These are phyloP conservation scores for Mucuna pruriens DNA, from an alignment of 306 rosid genomes.

Conservation along the genomic window DNA sequence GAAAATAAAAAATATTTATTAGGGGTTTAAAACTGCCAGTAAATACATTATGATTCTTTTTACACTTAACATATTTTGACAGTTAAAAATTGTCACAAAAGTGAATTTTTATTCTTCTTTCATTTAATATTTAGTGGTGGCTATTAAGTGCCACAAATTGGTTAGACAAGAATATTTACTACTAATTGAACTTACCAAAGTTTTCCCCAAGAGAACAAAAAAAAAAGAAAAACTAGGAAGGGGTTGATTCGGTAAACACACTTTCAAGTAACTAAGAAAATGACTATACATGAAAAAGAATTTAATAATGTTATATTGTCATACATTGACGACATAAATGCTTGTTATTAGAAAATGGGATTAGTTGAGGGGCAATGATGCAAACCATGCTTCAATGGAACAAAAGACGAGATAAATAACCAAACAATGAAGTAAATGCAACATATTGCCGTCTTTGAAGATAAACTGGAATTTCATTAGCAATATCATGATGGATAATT, in stretches of 20 bases:
- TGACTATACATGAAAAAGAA: not conserved
- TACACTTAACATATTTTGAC: too few species aligned
- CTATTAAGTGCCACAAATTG: too few species aligned
- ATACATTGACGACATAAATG: not conserved
- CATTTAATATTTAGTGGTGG: too few species aligned
- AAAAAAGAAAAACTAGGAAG: not conserved
- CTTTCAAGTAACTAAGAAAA: not conserved
- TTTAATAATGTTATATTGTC: not conserved
- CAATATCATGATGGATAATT: constrained; percentile 94
- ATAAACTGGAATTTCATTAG: constrained; percentile 88
- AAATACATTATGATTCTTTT: too few species aligned
- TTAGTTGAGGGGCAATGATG: constrained; percentile 31
- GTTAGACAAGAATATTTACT: too few species aligned
- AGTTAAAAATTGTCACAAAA: too few species aligned
- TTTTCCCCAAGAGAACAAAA: too few species aligned
- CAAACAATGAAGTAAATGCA: constrained; percentile 87
- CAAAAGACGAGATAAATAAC: constrained; percentile 47
- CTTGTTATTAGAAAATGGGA: constrained; percentile 17
- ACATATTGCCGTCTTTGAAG: constrained; percentile 86
- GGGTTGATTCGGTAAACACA: not conserved
- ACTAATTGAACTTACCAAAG: too few species aligned
- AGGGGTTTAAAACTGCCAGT: too few species aligned
- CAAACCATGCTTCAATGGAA: not conserved
- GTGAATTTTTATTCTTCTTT: too few species aligned
- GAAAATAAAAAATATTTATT: too few species aligned